Conservation (phyloP, 2,329 filamentous ascomycete genomes). For the Colletotrichum sojae region DNA sequence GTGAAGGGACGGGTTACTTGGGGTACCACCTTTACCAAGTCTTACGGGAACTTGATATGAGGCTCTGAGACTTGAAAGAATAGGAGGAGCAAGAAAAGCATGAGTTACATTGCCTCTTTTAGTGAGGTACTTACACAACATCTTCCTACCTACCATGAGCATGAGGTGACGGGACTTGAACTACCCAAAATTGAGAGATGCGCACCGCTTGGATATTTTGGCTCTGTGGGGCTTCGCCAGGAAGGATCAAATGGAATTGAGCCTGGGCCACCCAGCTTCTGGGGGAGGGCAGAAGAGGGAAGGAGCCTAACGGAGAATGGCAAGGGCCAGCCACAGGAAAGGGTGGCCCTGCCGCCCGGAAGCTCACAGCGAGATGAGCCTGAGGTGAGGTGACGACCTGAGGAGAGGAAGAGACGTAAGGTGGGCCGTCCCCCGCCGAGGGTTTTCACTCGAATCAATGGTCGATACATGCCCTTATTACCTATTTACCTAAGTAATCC, state of each 20-base stretch:
- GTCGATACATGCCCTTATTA: neutral
- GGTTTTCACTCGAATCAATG: constrained; percentile 24
- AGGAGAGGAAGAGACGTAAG: too few relatives aligned
- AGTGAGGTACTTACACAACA: too few relatives aligned
- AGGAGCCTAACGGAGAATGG: constrained; percentile 21
- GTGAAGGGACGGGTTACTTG: too few relatives aligned
- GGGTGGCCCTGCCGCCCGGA: constrained; percentile 23
- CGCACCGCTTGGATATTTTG: constrained; percentile 4
- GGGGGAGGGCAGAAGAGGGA: constrained; percentile 28
- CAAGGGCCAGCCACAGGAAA: neutral
- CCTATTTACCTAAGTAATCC: neutral
- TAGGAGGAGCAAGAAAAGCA: too few relatives aligned
- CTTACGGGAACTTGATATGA: too few relatives aligned
- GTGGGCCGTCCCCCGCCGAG: constrained; percentile 20
- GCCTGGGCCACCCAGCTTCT: constrained; percentile 24
- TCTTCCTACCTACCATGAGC: too few relatives aligned
- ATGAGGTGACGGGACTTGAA: too few relatives aligned
- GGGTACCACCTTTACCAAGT: too few relatives aligned
- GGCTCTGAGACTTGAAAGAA: too few relatives aligned
- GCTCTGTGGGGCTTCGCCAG: constrained; percentile 31
- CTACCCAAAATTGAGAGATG: neutral
- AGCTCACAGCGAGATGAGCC: constrained; percentile 25
- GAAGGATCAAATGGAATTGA: constrained; percentile 24
- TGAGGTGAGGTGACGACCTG: constrained; percentile 8
- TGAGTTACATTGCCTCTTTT: too few relatives aligned